Evolutionary conservation across 2,329 filamentous ascomycete species (phyloP).

Genomic region (Trematosphaeria pertusa): DNA sequence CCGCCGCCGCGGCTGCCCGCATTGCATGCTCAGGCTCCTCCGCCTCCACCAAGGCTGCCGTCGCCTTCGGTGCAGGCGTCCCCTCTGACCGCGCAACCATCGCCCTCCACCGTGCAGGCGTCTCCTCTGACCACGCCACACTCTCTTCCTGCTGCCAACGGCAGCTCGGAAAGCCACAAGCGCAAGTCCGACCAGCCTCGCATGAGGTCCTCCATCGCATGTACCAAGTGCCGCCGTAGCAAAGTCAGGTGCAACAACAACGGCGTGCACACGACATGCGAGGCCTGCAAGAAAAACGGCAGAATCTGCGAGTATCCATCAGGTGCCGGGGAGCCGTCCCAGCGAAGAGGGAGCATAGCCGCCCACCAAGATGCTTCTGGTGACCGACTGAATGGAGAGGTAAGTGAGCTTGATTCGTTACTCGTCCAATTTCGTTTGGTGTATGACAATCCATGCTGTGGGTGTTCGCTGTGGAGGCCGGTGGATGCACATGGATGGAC

Average conservation of each 20-base stretch:
- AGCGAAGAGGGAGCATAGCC: conserved; percentile 49
- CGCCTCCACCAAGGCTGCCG: conserved; percentile 22
- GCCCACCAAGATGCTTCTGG: conserved; percentile 2
- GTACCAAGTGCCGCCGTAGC: conserved; percentile 75
- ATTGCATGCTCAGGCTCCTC: conserved; percentile 18
- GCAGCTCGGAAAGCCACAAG: conserved; percentile 25
- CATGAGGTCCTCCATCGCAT: conserved; percentile 82
- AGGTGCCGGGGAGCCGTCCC: too few species aligned
- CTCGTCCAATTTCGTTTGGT: conserved; percentile 1
- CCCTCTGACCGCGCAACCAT: conserved; percentile 27
- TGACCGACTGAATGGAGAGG: conserved; percentile 23
- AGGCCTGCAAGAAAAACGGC: conserved; percentile 74
- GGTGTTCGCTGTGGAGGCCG: too few species aligned
- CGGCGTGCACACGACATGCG: conserved; percentile 74
- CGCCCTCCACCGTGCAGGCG: conserved; percentile 37
- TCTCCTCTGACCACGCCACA: conserved; percentile 37
- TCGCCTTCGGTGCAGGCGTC: conserved; percentile 21
- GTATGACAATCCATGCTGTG: too few species aligned
- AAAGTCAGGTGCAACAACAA: conserved; percentile 89
- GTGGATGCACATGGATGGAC: too few species aligned
- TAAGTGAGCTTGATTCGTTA: conserved; percentile 16
- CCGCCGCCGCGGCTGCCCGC: conserved; percentile 22
- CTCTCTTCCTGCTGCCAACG: conserved; percentile 23
- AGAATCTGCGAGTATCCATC: conserved; percentile 74
- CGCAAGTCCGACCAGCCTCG: conserved; percentile 37